These are phyloP conservation scores for Coleophoma eucalyptorum DNA, from an alignment of 2,329 filamentous ascomycete genomes.

Conservation along the genomic window DNA sequence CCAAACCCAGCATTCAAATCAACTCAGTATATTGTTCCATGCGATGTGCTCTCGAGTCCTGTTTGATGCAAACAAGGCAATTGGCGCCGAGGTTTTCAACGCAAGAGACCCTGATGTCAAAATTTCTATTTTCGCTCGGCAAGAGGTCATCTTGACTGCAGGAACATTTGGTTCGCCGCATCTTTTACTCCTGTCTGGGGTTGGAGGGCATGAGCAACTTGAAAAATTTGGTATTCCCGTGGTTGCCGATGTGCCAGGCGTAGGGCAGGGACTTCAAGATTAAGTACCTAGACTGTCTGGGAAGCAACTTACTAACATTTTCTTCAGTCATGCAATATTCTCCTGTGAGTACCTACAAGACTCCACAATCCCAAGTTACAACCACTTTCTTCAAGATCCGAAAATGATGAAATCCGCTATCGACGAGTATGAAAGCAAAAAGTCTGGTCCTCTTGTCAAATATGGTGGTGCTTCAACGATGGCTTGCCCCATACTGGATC, in stretches of 20 bases:
- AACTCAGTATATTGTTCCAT: background rate
- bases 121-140: conserved; percentile 4
- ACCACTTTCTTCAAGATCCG: background rate
- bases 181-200: conserved; percentile 25
- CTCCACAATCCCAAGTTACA: background rate
- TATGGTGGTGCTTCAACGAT: background rate
- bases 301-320: background rate
- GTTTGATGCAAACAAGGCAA: background rate
- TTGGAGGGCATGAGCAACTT: conserved; percentile 15
- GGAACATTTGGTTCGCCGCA: conserved; percentile 21
- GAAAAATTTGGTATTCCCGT: conserved; percentile 6
- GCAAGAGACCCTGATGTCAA: background rate
- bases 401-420: background rate
- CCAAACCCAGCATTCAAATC: background rate
- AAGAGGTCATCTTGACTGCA: conserved; percentile 21
- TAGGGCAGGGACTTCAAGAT: conserved; percentile 8
- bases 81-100: background rate
- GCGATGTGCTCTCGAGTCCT: background rate
- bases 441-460: background rate
- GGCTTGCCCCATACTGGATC: background rate
- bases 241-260: conserved; percentile 6
- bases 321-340: background rate
- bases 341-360: conserved; percentile 1
- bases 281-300: background rate
- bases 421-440: background rate